A percentile compares a stretch with the other conserved stretches of the same genome.
Evolutionary conservation across 495 filamentous ascomycete genomes (phyloP).

Genomic region (Annulohypoxylon moriforme): DNA sequence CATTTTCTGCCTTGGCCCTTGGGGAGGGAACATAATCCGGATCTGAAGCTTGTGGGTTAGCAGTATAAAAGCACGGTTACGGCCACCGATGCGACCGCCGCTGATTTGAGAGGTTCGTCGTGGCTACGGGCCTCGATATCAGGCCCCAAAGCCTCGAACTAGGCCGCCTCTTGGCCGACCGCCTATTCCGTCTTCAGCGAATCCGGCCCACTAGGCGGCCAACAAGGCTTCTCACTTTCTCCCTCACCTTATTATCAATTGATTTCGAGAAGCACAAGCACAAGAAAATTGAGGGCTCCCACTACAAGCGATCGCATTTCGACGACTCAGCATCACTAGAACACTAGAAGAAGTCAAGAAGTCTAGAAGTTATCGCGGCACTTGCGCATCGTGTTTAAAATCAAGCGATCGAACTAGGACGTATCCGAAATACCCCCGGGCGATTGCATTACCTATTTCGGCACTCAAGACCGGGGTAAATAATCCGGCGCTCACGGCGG

Average conservation of each 20-base stretch:
- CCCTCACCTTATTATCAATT: slow-evolving; percentile 25
- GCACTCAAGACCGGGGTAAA: slow-evolving; percentile 7
- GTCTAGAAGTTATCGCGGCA: background rate
- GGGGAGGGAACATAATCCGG: slow-evolving; percentile 29
- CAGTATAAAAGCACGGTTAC: slow-evolving; percentile 45
- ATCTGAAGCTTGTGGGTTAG: slow-evolving; percentile 22
- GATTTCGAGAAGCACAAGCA: slow-evolving; percentile 31
- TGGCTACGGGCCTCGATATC: slow-evolving; percentile 39
- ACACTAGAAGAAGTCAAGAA: too few species aligned
- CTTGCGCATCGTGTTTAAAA: slow-evolving; percentile 25
- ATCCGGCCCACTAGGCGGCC: slow-evolving; percentile 43
- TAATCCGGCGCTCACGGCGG: slow-evolving; percentile 8
- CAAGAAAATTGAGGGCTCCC: slow-evolving; percentile 43
- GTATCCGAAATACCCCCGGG: slow-evolving; percentile 42
- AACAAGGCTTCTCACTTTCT: slow-evolving; percentile 41
- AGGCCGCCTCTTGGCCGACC: slow-evolving; percentile 47
- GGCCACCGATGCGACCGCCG: slow-evolving; percentile 42
- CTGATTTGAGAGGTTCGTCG: slow-evolving; percentile 29
- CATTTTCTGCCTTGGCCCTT: slow-evolving; percentile 46
- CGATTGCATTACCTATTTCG: slow-evolving; percentile 33
- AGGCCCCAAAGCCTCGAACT: slow-evolving; percentile 47
- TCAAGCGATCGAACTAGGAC: slow-evolving; percentile 31
- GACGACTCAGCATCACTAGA: background rate
- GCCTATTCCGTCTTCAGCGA: slow-evolving; percentile 32
- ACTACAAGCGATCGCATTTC: background rate